Percentiles rank a stretch among this genome's conserved stretches.
Conservation (phyloP, 768 basidiomycete genomes). For the Pleurotus djamor region DNA sequence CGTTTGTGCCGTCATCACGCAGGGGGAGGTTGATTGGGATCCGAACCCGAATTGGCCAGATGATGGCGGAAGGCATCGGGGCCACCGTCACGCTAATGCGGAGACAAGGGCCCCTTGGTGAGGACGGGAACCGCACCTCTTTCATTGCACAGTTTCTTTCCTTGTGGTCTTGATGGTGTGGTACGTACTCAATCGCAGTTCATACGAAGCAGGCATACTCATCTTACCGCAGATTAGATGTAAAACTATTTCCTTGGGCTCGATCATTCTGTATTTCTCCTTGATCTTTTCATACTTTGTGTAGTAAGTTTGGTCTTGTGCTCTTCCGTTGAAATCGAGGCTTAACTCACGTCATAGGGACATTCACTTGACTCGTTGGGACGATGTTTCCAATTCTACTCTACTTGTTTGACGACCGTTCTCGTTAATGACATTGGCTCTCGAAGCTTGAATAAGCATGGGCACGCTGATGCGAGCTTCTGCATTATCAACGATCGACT, state of each 20-base stretch:
- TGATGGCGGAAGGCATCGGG: background rate
- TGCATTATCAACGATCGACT: too few species aligned
- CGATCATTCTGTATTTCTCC: background rate
- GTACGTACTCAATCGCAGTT: background rate
- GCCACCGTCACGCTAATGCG: background rate
- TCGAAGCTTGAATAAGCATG: too few species aligned
- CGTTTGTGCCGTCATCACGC: background rate
- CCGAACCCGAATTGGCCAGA: constrained; percentile 7
- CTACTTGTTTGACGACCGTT: too few species aligned
- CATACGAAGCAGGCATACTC: background rate
- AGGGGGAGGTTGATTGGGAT: constrained; percentile 16
- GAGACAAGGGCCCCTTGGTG: background rate
- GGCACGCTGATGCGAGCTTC: too few species aligned
- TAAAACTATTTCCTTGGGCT: background rate
- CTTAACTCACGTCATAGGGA: too few species aligned
- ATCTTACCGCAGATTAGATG: background rate
- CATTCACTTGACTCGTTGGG: too few species aligned
- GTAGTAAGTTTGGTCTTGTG: background rate
- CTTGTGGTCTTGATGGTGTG: background rate
- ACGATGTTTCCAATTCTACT: too few species aligned
- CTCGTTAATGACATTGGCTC: too few species aligned
- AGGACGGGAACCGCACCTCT: background rate
- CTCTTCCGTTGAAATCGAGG: background rate
- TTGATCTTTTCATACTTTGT: background rate
- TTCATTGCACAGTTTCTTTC: too few species aligned